Evolutionary conservation across 1,284 basidiomycete species (phyloP).

Genomic region (Mrakiaceae sp.): DNA sequence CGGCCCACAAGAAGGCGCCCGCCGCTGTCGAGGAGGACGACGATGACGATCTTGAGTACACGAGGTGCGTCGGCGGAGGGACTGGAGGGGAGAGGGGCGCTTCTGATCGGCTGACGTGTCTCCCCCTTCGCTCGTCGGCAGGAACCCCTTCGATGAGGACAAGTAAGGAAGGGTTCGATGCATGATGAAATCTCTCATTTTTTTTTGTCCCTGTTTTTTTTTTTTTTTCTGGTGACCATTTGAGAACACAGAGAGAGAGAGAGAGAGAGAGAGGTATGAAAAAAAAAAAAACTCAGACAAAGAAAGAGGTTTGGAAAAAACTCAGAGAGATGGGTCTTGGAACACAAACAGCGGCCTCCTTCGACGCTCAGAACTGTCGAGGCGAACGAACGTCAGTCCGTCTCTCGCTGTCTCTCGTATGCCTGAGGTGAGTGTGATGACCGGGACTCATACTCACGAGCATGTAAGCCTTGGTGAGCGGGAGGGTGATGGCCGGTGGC

Average conservation of each 20-base stretch:
- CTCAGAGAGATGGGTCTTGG: slow-evolving; percentile 61
- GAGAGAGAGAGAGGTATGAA: not conserved
- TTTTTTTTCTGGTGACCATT: not conserved
- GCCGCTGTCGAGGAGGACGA: slow-evolving; percentile 21
- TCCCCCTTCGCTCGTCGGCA: not conserved
- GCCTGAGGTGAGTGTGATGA: too few species aligned
- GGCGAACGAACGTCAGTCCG: too few species aligned
- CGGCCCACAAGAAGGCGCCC: not conserved
- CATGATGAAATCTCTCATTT: not conserved
- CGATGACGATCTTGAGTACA: slow-evolving; percentile 29
- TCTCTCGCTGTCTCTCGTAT: too few species aligned
- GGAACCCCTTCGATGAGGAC: not conserved
- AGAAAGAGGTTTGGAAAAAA: slow-evolving; percentile 50
- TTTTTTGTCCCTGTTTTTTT: not conserved
- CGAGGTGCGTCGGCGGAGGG: slow-evolving; percentile 24
- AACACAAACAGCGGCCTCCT: slow-evolving; percentile 41
- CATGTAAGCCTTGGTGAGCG: slow-evolving; percentile 54
- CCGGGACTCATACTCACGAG: slow-evolving; percentile 8
- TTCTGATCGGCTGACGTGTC: too few species aligned
- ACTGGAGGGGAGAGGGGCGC: slow-evolving; percentile 18
- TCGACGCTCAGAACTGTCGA: too few species aligned
- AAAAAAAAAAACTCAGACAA: slow-evolving; percentile 18
- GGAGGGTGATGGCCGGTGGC: slow-evolving; percentile 57
- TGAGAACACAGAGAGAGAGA: slow-evolving; percentile 5
- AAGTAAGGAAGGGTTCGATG: not conserved